Base-by-base conservation (phyloP, 1,139 yeast species). In the Yamadazyma membranifaciens region DNA sequence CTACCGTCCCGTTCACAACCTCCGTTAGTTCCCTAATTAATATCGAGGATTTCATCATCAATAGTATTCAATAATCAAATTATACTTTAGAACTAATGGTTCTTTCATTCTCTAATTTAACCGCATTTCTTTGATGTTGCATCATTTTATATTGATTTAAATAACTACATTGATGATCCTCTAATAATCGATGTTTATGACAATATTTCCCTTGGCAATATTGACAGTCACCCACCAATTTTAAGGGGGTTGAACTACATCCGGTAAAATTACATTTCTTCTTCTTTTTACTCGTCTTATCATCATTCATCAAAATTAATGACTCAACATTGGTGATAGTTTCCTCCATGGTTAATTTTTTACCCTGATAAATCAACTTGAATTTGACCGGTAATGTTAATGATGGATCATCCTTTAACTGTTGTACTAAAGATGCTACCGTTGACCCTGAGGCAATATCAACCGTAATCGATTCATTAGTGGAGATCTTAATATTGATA, bases 201-300 rank as follows among this genome's bases (percentile, higher is more conserved):
- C 97, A 88, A 61, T 81, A 88, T 57, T 83, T 85, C 34, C 96
- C 95, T 40, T 81, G 80, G 60, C 96, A 89, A 57, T 83, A 87
- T 43, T 81, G 77, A 62, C 97, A 89, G 60, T 84, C 89, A 31
- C 96, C 96, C 31, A 87, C 94, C 67, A 88, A 85, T 48, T 95
- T 78, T 44, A 87, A 75, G 1, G 92, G 88, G 3, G 79, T 69
- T 12, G 85, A 74, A 26, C 74, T 68, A 62, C 96, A 88, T 34
- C 68, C 60, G 36, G 65, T 66, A 62, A 80, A 80, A 20, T 81
- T 69, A 61, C 96, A 87, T 44, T 75, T 72, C 60, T 75, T 75
- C 63, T 82, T 80, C 64, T 80, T 73, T 56, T 69, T 61, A 57
- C 75, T 77, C 39, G 50, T 48, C 9, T 64, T 59, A 2, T 51